Evolutionary conservation across 192 early-diverging fungal genomes (phyloP).

Genomic region (Umbelopsis sp.): DNA sequence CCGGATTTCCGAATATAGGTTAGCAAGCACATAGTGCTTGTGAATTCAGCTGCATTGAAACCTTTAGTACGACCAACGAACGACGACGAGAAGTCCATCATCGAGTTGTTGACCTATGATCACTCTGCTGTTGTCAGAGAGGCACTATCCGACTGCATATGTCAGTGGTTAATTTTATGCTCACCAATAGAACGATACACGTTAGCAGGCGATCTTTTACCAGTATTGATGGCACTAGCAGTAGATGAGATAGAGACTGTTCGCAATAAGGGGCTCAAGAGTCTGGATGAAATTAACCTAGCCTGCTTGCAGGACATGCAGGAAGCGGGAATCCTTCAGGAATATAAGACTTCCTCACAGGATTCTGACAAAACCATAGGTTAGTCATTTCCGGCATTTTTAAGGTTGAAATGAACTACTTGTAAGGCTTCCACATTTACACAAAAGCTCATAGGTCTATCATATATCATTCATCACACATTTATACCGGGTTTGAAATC

Average conservation of each 20-base stretch:
- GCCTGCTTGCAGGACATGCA: not conserved
- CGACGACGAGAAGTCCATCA: not conserved
- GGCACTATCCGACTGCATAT: not conserved
- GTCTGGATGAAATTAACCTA: not conserved
- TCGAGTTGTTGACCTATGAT: not conserved
- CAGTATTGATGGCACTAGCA: not conserved
- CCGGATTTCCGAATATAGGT: not conserved
- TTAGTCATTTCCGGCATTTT: not conserved
- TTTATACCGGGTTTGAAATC: not conserved
- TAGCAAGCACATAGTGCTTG: not conserved
- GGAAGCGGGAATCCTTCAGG: not conserved
- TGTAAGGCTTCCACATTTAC: not conserved
- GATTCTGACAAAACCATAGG: not conserved
- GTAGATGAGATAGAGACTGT: constrained; percentile 3
- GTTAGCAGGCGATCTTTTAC: not conserved
- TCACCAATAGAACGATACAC: constrained; percentile 17
- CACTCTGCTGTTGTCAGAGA: constrained; percentile 5
- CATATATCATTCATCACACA: constrained; percentile 6
- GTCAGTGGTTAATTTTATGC: not conserved
- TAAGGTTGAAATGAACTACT: not conserved
- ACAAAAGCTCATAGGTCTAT: not conserved
- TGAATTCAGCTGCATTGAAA: not conserved
- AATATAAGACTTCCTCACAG: not conserved
- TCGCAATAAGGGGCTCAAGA: not conserved
- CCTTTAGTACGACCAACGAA: not conserved